Evolutionary conservation across 768 basidiomycete species (phyloP).

Genomic region (Fistulinella prunicolor): DNA sequence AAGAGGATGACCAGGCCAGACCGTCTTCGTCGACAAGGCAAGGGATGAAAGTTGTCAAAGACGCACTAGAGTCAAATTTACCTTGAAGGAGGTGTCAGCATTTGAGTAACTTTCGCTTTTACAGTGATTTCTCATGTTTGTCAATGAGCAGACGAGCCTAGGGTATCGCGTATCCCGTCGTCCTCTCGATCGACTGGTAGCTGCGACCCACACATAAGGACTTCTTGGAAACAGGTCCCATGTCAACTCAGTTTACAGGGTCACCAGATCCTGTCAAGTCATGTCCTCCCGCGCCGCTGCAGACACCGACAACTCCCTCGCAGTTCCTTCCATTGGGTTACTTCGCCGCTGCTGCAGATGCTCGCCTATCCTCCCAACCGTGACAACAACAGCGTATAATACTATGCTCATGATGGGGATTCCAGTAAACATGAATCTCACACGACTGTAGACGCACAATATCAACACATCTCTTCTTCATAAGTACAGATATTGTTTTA

Average conservation of each 20-base stretch:
- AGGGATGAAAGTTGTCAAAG: slow-evolving; percentile 1
- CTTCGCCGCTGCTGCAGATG: slow-evolving; percentile 52
- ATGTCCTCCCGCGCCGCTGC: slow-evolving; percentile 40
- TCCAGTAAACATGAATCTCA: no score
- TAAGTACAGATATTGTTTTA: no score
- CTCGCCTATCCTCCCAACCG: no score
- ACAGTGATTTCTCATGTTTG: slow-evolving; percentile 8
- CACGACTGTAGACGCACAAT: no score
- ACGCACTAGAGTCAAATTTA: slow-evolving; percentile 6
- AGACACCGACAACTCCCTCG: no score
- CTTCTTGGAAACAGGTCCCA: slow-evolving; percentile 10
- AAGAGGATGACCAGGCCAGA: slow-evolving; percentile 19
- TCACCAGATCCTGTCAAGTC: slow-evolving; percentile 34
- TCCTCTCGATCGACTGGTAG: slow-evolving; percentile 7
- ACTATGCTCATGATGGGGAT: no score
- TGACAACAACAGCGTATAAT: no score
- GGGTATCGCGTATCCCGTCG: slow-evolving; percentile 16
- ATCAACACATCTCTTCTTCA: no score
- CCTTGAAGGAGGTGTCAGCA: background rate
- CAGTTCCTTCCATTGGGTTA: slow-evolving; percentile 55
- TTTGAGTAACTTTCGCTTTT: slow-evolving; percentile 11
- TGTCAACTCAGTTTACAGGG: background rate
- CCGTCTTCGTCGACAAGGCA: no score
- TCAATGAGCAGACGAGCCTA: no score
- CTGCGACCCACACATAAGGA: slow-evolving; percentile 1